Percentiles rank a stretch among this genome's conserved stretches.
Conservation (phyloP, 768 basidiomycete species). For the Agrocybe chaxingu region DNA sequence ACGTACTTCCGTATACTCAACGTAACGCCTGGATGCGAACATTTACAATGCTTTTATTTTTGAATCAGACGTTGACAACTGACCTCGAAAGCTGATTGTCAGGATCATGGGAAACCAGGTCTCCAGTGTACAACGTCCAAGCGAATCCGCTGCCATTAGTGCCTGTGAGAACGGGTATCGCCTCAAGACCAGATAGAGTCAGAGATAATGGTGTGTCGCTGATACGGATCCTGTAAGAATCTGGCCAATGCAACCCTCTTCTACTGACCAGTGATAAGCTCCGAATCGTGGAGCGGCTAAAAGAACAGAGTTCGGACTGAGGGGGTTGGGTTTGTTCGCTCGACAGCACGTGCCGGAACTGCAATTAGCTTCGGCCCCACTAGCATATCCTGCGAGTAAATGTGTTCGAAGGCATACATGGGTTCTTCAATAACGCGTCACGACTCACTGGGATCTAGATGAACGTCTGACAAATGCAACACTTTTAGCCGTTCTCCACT, state of each 20-base stretch:
- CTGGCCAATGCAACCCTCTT: background rate
- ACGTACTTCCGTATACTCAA: constrained; percentile 60
- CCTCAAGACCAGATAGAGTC: constrained; percentile 54
- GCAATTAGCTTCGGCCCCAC: constrained; percentile 71
- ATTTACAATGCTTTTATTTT: too few relatives aligned
- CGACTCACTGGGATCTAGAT: constrained; percentile 65
- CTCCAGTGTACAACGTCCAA: constrained; percentile 70
- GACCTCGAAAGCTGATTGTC: constrained; percentile 62
- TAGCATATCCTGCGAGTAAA: constrained; percentile 52
- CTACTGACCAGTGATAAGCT: constrained; percentile 50
- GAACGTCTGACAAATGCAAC: constrained; percentile 74
- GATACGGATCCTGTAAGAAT: background rate
- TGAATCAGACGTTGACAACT: constrained; percentile 8
- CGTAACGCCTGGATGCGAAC: constrained; percentile 41
- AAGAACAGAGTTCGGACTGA: constrained; percentile 48
- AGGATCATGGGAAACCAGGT: constrained; percentile 70
- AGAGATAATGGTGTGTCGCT: constrained; percentile 68
- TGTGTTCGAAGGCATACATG: background rate
- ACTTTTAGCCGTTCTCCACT: constrained; percentile 70
- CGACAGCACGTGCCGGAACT: constrained; percentile 66
- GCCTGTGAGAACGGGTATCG: constrained; percentile 64
- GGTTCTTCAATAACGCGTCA: background rate
- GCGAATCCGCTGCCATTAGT: constrained; percentile 60
- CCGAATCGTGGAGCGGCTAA: constrained; percentile 69
- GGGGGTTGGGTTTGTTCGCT: constrained; percentile 42